phyloP scores from a whole-genome alignment of 2,329 filamentous ascomycete genomes.

The Madurella fahalii region DNA sequence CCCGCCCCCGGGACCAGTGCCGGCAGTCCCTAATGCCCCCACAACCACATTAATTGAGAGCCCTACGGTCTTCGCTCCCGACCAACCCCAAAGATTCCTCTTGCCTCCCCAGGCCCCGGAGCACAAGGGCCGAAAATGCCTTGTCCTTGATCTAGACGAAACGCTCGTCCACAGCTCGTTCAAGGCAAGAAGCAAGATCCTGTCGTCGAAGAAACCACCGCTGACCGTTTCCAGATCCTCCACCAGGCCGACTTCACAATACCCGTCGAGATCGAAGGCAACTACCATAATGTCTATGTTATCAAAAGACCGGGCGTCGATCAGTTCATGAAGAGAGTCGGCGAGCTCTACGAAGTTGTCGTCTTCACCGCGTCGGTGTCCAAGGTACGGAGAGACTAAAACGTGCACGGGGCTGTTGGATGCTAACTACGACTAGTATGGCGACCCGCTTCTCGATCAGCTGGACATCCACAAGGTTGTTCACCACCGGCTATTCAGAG shows the following conservation, averaged over 20 bases:
- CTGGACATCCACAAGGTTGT: slow-evolving; percentile 96
- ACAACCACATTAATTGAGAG: slow-evolving; percentile 38
- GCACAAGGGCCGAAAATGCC: slow-evolving; percentile 83
- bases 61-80: slow-evolving; percentile 42
- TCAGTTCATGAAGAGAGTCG: slow-evolving; percentile 97
- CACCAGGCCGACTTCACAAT: slow-evolving; percentile 99
- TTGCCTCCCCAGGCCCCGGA: slow-evolving; percentile 77
- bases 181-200: slow-evolving; percentile 59
- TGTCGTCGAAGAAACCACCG: background rate
- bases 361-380: slow-evolving; percentile 98
- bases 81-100: slow-evolving; percentile 60
- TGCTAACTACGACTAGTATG: slow-evolving; percentile 60
- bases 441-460: slow-evolving; percentile 91
- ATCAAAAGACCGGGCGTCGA: slow-evolving; percentile 99
- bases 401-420: background rate
- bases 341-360: slow-evolving; percentile 96
- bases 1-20: slow-evolving; percentile 44
- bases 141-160: slow-evolving; percentile 93
- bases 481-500: slow-evolving; percentile 91
- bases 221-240: slow-evolving; percentile 62
- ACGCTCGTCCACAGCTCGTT: slow-evolving; percentile 98
- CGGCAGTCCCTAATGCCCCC: slow-evolving; percentile 32
- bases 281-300: slow-evolving; percentile 98
- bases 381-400: slow-evolving; percentile 59
- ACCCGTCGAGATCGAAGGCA: slow-evolving; percentile 96